These are phyloP conservation scores for Digitaria exilis DNA, from an alignment of 202 grass and related monocot genomes.

Conservation along the genomic window DNA sequence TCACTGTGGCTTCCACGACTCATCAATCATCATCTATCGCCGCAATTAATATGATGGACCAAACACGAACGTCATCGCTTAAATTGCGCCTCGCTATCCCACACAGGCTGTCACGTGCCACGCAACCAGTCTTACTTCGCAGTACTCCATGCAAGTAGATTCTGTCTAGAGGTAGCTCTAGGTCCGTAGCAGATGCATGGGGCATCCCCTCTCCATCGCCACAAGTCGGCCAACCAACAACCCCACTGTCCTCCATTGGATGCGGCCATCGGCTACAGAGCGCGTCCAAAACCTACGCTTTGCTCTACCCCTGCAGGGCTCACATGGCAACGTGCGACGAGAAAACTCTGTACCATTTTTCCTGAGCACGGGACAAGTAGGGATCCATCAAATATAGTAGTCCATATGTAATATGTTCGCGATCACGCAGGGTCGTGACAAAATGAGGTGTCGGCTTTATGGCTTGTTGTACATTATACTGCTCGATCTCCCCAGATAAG, in stretches of 20 bases:
- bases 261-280: neutral
- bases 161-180: too few species aligned
- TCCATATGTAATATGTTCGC: neutral
- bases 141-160: neutral
- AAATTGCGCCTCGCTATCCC: neutral
- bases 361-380: neutral
- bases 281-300: neutral
- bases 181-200: neutral
- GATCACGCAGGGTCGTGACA: neutral
- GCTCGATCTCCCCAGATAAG: neutral
- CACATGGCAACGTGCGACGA: slow-evolving; percentile 21
- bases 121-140: neutral
- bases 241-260: slow-evolving; percentile 16
- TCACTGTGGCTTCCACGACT: neutral
- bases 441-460: neutral
- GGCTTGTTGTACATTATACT: neutral
- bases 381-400: neutral
- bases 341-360: neutral
- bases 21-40: neutral
- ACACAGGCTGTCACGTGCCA: slow-evolving; percentile 3
- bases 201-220: too few species aligned
- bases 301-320: neutral
- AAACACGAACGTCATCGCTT: neutral
- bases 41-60: neutral
- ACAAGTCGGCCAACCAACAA: neutral